phyloP scores from a whole-genome alignment of 768 basidiomycete species.

The Phaffia tasmanica region DNA sequence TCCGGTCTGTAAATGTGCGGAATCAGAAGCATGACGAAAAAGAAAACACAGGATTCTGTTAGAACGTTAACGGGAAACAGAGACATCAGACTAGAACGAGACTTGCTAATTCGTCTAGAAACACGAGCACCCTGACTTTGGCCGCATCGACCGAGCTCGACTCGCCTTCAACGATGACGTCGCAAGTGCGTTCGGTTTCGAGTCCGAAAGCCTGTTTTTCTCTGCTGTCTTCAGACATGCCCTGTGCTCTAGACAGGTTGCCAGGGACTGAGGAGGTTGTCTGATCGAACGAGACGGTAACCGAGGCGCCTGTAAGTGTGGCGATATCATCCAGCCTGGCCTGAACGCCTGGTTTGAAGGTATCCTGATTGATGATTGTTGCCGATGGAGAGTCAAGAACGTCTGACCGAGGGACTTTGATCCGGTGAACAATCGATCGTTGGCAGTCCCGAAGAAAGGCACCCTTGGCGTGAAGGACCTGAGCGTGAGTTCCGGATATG shows the following conservation, averaged over 20 bases:
- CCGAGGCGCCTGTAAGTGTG: slow-evolving; percentile 79
- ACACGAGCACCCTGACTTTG: slow-evolving; percentile 76
- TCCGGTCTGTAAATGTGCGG: slow-evolving; percentile 52
- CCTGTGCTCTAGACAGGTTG: slow-evolving; percentile 26
- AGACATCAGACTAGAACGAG: not conserved
- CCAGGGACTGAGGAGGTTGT: not conserved
- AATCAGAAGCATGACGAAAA: slow-evolving; percentile 12
- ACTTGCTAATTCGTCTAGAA: slow-evolving; percentile 87
- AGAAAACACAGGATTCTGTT: not conserved
- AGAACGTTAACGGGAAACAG: not conserved
- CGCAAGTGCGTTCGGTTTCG: slow-evolving; percentile 87
- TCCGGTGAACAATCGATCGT: slow-evolving; percentile 57
- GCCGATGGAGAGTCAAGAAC: slow-evolving; percentile 60
- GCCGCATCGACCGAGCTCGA: slow-evolving; percentile 86
- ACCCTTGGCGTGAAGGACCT: too few species aligned
- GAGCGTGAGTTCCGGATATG: too few species aligned
- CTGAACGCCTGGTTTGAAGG: slow-evolving; percentile 69
- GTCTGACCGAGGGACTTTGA: slow-evolving; percentile 85
- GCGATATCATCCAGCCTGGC: slow-evolving; percentile 88
- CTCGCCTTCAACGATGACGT: slow-evolving; percentile 73
- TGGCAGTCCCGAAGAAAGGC: too few species aligned
- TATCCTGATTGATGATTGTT: slow-evolving; percentile 44
- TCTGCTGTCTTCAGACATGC: slow-evolving; percentile 16
- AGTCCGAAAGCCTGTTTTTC: slow-evolving; percentile 55
- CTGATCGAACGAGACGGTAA: slow-evolving; percentile 57